phyloP scores from a whole-genome alignment of 352 stramenopile genomes.

The Phytophthora idaei region DNA sequence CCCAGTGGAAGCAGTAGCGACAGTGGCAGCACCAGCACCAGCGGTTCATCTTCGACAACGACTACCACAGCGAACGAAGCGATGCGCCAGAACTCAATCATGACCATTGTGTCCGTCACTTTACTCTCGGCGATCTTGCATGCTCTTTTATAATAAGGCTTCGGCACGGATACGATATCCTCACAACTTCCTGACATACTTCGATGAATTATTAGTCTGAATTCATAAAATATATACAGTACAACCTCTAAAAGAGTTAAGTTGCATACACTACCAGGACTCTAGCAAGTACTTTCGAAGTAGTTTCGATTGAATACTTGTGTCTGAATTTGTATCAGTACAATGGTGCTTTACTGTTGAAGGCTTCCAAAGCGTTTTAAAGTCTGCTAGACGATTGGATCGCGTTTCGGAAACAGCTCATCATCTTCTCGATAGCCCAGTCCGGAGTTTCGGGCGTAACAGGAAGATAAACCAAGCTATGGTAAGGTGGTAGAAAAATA shows the following conservation, averaged over 20 bases:
- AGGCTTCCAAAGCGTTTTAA: conserved; percentile 7
- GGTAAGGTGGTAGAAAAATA: neutral
- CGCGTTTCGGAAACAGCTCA: conserved; percentile 59
- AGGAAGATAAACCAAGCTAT: conserved; percentile 77
- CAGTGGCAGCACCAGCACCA: conserved; percentile 11
- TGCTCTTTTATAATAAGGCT: conserved; percentile 9
- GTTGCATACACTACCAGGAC: too few relatives aligned
- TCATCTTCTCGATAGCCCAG: conserved; percentile 84
- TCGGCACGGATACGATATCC: neutral
- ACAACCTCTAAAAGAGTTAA: neutral
- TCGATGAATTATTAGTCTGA: neutral
- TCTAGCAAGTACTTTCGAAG: too few relatives aligned
- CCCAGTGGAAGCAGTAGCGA: neutral
- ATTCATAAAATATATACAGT: neutral
- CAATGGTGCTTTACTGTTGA: neutral
- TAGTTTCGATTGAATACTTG: too few relatives aligned
- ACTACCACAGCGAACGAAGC: conserved; percentile 16
- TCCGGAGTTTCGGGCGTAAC: conserved; percentile 78
- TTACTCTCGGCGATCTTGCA: conserved; percentile 14
- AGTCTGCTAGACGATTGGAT: conserved; percentile 45
- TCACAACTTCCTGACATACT: too few relatives aligned
- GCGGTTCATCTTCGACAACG: conserved; percentile 1
- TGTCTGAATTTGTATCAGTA: too few relatives aligned
- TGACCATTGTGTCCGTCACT: conserved; percentile 7
- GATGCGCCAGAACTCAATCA: conserved; percentile 1